Percentiles rank a stretch among this genome's conserved stretches.
Conservation (phyloP, 768 basidiomycete genomes). For the Boletus edulis region DNA sequence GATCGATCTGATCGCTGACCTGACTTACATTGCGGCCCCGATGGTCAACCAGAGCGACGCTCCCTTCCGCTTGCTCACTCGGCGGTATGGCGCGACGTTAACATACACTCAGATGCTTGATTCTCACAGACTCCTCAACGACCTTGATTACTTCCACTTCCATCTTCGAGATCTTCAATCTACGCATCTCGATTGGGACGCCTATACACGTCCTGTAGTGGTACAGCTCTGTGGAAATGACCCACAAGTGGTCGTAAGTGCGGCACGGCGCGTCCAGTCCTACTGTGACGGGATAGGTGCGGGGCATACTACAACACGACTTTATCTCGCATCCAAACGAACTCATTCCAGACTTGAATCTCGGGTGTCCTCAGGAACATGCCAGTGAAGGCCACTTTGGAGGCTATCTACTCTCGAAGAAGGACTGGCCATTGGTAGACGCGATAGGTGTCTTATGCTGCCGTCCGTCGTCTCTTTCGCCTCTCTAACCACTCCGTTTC, state of each 20-base stretch:
- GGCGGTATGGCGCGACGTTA: slow-evolving; percentile 61
- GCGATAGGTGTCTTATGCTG: slow-evolving; percentile 48
- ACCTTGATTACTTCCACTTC: slow-evolving; percentile 62
- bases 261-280: slow-evolving; percentile 55
- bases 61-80: slow-evolving; percentile 64
- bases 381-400: slow-evolving; percentile 69
- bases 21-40: slow-evolving; percentile 57
- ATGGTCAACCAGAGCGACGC: slow-evolving; percentile 83
- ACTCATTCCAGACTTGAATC: slow-evolving; percentile 59
- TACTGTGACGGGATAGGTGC: slow-evolving; percentile 72
- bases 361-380: slow-evolving; percentile 75
- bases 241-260: slow-evolving; percentile 56
- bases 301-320: background rate
- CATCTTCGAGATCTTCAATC: slow-evolving; percentile 55
- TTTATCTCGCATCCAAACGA: background rate
- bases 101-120: slow-evolving; percentile 79
- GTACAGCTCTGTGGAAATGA: slow-evolving; percentile 76
- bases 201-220: slow-evolving; percentile 49
- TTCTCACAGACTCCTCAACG: slow-evolving; percentile 58
- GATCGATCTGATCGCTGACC: slow-evolving; percentile 24
- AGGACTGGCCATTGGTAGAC: slow-evolving; percentile 69
- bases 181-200: slow-evolving; percentile 11
- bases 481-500: background rate
- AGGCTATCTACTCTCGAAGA: slow-evolving; percentile 69
- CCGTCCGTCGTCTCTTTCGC: background rate